A percentile compares a stretch with the other conserved stretches of the same genome.
These are phyloP conservation scores for Cladosporium sp. DNA, from an alignment of 2,329 filamentous ascomycete species.

Conservation along the genomic window DNA sequence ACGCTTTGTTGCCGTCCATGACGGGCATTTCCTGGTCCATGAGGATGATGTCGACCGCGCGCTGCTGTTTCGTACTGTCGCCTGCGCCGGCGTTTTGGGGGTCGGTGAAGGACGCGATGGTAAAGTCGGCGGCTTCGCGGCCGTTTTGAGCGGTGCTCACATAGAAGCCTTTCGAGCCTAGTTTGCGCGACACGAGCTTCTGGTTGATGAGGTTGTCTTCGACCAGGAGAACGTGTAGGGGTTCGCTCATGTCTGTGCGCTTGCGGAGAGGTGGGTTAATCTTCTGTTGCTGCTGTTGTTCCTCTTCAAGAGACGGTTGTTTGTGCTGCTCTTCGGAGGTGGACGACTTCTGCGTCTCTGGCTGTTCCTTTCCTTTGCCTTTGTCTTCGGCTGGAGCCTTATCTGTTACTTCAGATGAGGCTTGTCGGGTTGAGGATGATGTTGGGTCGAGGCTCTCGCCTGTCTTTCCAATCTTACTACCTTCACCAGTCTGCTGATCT, in stretches of 20 bases:
- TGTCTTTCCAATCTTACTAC: neutral
- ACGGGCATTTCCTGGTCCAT: slow-evolving; percentile 35
- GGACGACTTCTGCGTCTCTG: neutral
- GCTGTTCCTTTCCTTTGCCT: neutral
- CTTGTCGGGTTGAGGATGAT: neutral
- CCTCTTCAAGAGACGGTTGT: no score
- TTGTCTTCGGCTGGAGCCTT: neutral
- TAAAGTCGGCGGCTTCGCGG: slow-evolving; percentile 27
- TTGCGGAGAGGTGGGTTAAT: neutral
- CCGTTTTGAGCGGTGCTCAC: slow-evolving; percentile 32
- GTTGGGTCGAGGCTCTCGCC: neutral
- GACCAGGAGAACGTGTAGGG: slow-evolving; percentile 26
- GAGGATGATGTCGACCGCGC: slow-evolving; percentile 26
- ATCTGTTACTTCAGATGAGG: neutral
- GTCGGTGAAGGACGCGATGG: slow-evolving; percentile 18
- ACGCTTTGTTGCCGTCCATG: slow-evolving; percentile 30
- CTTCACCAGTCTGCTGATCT: neutral
- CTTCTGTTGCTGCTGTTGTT: neutral
- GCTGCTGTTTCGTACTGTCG: slow-evolving; percentile 6
- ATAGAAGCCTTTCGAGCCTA: slow-evolving; percentile 25
- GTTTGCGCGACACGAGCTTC: slow-evolving; percentile 26
- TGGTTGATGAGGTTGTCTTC: slow-evolving; percentile 35
- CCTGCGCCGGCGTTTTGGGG: slow-evolving; percentile 13
- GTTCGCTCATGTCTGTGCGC: neutral
- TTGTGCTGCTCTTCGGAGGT: neutral